Evolutionary conservation across 2,329 filamentous ascomycete species (phyloP).

Genomic region (Amauroascus verrucosus): DNA sequence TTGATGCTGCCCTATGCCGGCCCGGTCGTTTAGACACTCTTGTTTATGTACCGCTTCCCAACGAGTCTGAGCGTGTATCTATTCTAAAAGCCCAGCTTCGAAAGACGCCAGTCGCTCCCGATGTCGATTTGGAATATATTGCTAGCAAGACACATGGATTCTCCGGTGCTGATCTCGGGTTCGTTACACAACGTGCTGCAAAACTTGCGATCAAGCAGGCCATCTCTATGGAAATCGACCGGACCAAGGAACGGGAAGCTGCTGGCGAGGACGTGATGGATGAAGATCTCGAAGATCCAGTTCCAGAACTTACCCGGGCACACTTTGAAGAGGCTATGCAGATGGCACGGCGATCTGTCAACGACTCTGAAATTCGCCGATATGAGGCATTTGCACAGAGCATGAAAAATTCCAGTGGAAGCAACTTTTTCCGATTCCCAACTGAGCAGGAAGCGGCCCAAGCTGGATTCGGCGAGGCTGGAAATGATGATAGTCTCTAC

Average conservation of each 20-base stretch:
- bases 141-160: slow-evolving; percentile 96
- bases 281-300: slow-evolving; percentile 77
- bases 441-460: slow-evolving; percentile 43
- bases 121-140: slow-evolving; percentile 85
- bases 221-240: slow-evolving; percentile 79
- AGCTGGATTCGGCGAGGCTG: slow-evolving; percentile 64
- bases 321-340: slow-evolving; percentile 99
- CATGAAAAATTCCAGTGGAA: slow-evolving; percentile 96
- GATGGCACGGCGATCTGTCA: slow-evolving; percentile 84
- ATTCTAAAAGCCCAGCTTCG: slow-evolving; percentile 94
- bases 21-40: slow-evolving; percentile 97
- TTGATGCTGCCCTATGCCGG: slow-evolving; percentile 95
- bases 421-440: slow-evolving; percentile 97
- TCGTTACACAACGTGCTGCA: slow-evolving; percentile 96
- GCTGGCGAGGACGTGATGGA: slow-evolving; percentile 68
- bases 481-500: slow-evolving; percentile 94
- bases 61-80: slow-evolving; percentile 75
- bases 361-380: slow-evolving; percentile 90
- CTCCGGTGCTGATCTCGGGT: slow-evolving; percentile 98
- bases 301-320: slow-evolving; percentile 87
- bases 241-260: slow-evolving; percentile 78
- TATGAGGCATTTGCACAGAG: slow-evolving; percentile 98
- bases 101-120: slow-evolving; percentile 84
- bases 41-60: slow-evolving; percentile 94
- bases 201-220: slow-evolving; percentile 99